Conservation (phyloP, 140 eudicot genomes). For the Oenanthe javanica region DNA sequence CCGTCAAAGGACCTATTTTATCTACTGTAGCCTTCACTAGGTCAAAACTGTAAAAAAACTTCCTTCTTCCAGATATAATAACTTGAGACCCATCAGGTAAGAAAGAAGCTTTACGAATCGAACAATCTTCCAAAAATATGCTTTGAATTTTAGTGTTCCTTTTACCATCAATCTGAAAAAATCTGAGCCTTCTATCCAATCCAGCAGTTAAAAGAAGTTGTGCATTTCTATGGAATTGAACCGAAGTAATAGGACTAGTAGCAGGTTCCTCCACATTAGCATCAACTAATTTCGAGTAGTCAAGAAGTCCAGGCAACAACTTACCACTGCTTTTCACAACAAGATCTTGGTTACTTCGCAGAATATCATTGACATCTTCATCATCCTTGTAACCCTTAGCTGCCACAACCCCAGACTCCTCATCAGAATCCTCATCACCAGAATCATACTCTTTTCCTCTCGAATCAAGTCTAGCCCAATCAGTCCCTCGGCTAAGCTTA, state of each 20-base stretch:
- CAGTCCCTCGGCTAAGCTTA: slow-evolving; percentile 66
- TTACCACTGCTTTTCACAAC: slow-evolving; percentile 49
- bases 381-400: slow-evolving; percentile 27
- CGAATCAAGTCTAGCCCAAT: slow-evolving; percentile 58
- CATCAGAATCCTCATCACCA: slow-evolving; percentile 46
- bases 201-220: slow-evolving; percentile 82
- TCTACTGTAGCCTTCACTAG: slow-evolving; percentile 50
- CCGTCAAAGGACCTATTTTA: slow-evolving; percentile 60
- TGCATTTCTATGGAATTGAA: slow-evolving; percentile 67
- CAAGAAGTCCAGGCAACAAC: slow-evolving; percentile 62
- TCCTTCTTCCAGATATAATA: slow-evolving; percentile 66
- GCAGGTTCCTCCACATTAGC: slow-evolving; percentile 56
- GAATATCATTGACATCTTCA: slow-evolving; percentile 36
- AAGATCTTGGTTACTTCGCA: slow-evolving; percentile 46
- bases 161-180: slow-evolving; percentile 81
- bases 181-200: slow-evolving; percentile 50
- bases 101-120: slow-evolving; percentile 61
- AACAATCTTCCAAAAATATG: slow-evolving; percentile 64
- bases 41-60: slow-evolving; percentile 67
- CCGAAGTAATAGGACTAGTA: slow-evolving; percentile 45
- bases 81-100: slow-evolving; percentile 76
- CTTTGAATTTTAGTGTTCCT: slow-evolving; percentile 55
- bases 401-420: slow-evolving; percentile 27
- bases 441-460: slow-evolving; percentile 30
- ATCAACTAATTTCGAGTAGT: slow-evolving; percentile 60